Conservation (phyloP, 2,329 filamentous ascomycete species). For the Aspergillus spinulosporus region DNA sequence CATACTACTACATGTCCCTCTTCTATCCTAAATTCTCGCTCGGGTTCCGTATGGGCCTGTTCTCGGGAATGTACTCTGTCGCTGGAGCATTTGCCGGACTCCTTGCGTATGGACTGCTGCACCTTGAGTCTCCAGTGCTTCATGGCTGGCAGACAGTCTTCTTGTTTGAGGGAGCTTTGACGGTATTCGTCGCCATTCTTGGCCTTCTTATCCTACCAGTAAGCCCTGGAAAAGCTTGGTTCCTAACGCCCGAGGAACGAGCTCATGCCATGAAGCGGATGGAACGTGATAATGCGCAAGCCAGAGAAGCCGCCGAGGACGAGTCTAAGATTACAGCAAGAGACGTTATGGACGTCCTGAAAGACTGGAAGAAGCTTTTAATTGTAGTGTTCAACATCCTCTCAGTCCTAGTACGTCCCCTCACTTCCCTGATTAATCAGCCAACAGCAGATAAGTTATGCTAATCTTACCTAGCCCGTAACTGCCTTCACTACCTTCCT, state of each 20-base stretch:
- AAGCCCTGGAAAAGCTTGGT: constrained; percentile 12
- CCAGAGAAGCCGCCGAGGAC: background rate
- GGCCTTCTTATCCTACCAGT: constrained; percentile 10
- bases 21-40: constrained; percentile 56
- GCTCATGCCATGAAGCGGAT: constrained; percentile 12
- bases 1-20: constrained; percentile 52
- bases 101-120: constrained; percentile 30
- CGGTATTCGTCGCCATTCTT: constrained; percentile 9
- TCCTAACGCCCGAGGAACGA: constrained; percentile 9
- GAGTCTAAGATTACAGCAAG: background rate
- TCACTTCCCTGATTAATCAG: too few relatives aligned
- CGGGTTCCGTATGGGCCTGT: constrained; percentile 50
- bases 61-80: constrained; percentile 53
- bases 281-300: background rate
- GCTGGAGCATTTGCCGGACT: constrained; percentile 52
- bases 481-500: constrained; percentile 11
- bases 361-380: constrained; percentile 9
- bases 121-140: constrained; percentile 8
- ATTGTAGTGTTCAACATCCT: constrained; percentile 11
- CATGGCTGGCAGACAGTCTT: constrained; percentile 27
- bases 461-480: constrained; percentile 2
- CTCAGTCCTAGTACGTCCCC: constrained; percentile 2
- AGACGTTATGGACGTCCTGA: constrained; percentile 5
- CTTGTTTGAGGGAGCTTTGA: constrained; percentile 23
- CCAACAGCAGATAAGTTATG: too few relatives aligned